Conservation (phyloP, 2,329 filamentous ascomycete genomes). For the Fusarium phyllophilum region DNA sequence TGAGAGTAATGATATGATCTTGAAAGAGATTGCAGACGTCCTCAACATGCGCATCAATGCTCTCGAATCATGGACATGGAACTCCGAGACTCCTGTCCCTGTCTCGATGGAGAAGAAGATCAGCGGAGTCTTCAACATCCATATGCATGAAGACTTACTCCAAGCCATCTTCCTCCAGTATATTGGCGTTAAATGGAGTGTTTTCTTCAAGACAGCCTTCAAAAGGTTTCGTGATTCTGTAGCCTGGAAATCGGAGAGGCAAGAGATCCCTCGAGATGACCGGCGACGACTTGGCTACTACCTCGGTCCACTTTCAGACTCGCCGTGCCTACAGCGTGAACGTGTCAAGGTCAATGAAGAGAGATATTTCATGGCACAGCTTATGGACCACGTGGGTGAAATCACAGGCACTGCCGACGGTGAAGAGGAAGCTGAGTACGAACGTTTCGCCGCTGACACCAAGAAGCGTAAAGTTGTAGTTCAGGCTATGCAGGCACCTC, state of each 20-base stretch:
- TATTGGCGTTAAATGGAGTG: slow-evolving; percentile 59
- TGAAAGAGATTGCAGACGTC: slow-evolving; percentile 62
- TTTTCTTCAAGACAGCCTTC: slow-evolving; percentile 54
- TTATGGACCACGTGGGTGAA: slow-evolving; percentile 49
- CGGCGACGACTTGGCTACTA: slow-evolving; percentile 50
- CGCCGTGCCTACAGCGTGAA: slow-evolving; percentile 42
- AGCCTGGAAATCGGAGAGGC: slow-evolving; percentile 50
- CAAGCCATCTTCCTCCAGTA: slow-evolving; percentile 63
- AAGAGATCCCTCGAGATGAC: slow-evolving; percentile 46
- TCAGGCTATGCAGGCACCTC: not conserved
- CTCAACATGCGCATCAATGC: slow-evolving; percentile 61
- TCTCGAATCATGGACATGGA: slow-evolving; percentile 60
- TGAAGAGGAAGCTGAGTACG: slow-evolving; percentile 53
- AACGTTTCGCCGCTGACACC: not conserved
- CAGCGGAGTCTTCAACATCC: slow-evolving; percentile 59
- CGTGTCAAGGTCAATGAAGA: slow-evolving; percentile 49
- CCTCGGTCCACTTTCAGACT: slow-evolving; percentile 39
- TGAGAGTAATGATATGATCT: slow-evolving; percentile 52
- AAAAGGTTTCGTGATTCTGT: slow-evolving; percentile 43
- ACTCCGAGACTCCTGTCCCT: slow-evolving; percentile 49
- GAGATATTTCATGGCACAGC: slow-evolving; percentile 58
- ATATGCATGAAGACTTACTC: slow-evolving; percentile 63
- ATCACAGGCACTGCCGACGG: slow-evolving; percentile 44
- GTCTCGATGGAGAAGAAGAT: slow-evolving; percentile 60
- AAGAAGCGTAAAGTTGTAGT: slow-evolving; percentile 4